phyloP scores from a whole-genome alignment of 805 yeast genomes.

The Lachancea cidri region DNA sequence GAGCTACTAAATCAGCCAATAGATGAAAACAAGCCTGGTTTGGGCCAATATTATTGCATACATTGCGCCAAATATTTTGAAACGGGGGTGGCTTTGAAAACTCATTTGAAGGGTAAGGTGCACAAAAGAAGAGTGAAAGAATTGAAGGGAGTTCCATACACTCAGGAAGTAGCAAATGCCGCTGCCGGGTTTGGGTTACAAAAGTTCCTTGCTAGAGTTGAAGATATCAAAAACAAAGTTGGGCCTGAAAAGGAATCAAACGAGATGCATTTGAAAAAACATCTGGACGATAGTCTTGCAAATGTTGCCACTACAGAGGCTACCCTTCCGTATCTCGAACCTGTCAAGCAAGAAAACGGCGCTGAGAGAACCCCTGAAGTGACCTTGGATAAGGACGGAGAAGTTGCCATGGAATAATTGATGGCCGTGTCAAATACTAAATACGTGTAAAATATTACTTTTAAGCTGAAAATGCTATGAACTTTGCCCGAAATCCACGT shows the following conservation, averaged over 20 bases:
- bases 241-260: conserved; percentile 43
- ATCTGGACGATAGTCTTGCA: conserved; percentile 22
- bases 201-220: conserved; percentile 60
- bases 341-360: conserved; percentile 4
- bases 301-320: conserved; percentile 31
- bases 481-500: conserved; percentile 58
- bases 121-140: conserved; percentile 85
- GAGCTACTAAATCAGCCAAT: conserved; percentile 72
- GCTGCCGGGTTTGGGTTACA: conserved; percentile 76
- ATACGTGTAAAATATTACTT: background rate
- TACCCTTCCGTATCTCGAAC: conserved; percentile 27
- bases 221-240: conserved; percentile 47
- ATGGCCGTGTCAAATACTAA: background rate
- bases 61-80: conserved; percentile 93
- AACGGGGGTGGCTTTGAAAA: conserved; percentile 61
- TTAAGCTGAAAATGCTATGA: background rate
- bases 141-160: conserved; percentile 73
- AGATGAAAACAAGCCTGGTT: conserved; percentile 88
- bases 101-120: conserved; percentile 68
- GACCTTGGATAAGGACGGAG: conserved; percentile 15
- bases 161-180: conserved; percentile 85
- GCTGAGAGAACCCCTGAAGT: conserved; percentile 1
- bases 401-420: conserved; percentile 15
- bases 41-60: conserved; percentile 91
- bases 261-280: conserved; percentile 36